Conservation (phyloP, 768 basidiomycete species). For the Amanita pseudoporphyria region DNA sequence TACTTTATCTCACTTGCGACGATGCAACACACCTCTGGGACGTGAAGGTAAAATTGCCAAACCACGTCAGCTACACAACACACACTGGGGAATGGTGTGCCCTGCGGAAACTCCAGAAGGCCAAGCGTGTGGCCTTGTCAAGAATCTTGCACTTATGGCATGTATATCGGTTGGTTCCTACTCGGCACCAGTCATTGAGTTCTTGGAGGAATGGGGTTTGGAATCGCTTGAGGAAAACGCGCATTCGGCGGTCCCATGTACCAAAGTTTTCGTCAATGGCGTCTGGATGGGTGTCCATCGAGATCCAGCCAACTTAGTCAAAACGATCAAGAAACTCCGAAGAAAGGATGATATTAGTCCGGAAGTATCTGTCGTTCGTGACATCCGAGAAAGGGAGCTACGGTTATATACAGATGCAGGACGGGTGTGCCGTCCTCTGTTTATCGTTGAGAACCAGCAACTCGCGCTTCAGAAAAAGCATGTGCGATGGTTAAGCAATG, state of each 20-base stretch:
- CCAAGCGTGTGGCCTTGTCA: conserved; percentile 98
- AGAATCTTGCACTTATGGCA: conserved; percentile 95
- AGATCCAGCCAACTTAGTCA: conserved; percentile 85
- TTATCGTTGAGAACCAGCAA: conserved; percentile 92
- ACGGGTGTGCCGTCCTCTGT: conserved; percentile 92
- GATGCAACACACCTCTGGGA: conserved; percentile 96
- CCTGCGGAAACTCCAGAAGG: conserved; percentile 99
- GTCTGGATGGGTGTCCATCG: conserved; percentile 99
- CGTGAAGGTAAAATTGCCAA: conserved; percentile 99
- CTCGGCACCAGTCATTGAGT: conserved; percentile 94
- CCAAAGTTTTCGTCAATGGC: conserved; percentile 98
- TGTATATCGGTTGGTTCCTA: conserved; percentile 97
- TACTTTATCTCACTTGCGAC: conserved; percentile 93
- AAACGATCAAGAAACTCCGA: conserved; percentile 86
- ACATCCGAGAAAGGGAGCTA: conserved; percentile 92
- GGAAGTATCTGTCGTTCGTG: conserved; percentile 95
- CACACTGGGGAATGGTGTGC: conserved; percentile 99
- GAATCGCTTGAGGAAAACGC: conserved; percentile 93
- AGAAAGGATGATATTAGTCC: conserved; percentile 92
- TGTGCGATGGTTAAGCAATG: conserved; percentile 58
- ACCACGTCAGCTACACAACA: conserved; percentile 97
- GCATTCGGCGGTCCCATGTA: conserved; percentile 71
- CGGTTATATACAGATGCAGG: conserved; percentile 95
- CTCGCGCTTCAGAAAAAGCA: conserved; percentile 79
- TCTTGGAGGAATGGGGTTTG: conserved; percentile 97